Evolutionary conservation across 768 basidiomycete species (phyloP).

Genomic region (Lactarius hengduanensis): DNA sequence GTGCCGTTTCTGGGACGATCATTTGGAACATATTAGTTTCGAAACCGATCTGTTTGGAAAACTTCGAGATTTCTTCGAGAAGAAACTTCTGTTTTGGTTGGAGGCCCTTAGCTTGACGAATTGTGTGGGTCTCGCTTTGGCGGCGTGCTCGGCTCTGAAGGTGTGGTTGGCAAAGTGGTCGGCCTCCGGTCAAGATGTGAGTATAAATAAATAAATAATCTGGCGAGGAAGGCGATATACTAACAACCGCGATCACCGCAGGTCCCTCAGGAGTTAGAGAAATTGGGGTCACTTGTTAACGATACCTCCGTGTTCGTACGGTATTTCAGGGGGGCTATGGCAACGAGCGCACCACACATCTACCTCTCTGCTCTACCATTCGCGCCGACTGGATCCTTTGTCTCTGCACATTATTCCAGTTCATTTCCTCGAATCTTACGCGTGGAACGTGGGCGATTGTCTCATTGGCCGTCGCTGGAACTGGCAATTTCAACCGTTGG

Average conservation of each 20-base stretch:
- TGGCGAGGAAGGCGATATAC: neutral
- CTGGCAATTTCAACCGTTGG: neutral
- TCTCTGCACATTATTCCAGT: neutral
- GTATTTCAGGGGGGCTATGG: neutral
- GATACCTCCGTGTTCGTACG: conserved; percentile 4
- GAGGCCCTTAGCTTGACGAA: conserved; percentile 3
- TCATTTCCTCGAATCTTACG: neutral
- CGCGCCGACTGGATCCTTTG: neutral
- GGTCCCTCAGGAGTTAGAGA: neutral
- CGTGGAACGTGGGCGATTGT: neutral
- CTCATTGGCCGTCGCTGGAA: neutral
- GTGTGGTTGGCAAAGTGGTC: neutral
- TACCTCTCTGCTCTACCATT: conserved; percentile 1
- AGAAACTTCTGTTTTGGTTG: conserved; percentile 7
- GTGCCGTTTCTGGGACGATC: conserved; percentile 10
- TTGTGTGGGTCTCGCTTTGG: neutral
- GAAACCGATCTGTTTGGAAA: neutral
- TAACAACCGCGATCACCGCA: neutral
- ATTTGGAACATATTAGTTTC: neutral
- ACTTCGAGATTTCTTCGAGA: neutral
- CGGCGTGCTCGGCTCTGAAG: neutral
- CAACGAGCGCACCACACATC: neutral
- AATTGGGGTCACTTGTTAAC: neutral
- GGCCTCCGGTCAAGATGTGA: neutral
- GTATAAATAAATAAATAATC: neutral